Conservation (phyloP, 169 alveolate species). For the Theileria sp. region DNA sequence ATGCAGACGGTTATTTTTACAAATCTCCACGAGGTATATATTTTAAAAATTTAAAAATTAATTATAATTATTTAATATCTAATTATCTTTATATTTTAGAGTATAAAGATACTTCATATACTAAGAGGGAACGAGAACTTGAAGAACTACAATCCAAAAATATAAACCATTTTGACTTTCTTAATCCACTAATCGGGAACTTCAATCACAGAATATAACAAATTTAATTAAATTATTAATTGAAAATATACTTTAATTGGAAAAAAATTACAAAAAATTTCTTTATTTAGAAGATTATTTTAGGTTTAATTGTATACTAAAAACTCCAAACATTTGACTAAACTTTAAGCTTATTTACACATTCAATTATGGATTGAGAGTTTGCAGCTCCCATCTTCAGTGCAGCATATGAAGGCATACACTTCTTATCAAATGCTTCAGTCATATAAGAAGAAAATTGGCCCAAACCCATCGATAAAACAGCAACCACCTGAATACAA, state of each 20-base stretch:
- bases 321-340: neutral
- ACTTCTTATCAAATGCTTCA: constrained; percentile 57
- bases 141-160: neutral
- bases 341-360: constrained; percentile 35
- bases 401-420: constrained; percentile 52
- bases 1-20: constrained; percentile 15
- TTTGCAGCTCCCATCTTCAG: constrained; percentile 66
- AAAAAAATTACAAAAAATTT: neutral
- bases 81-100: neutral
- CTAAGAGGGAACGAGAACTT: constrained; percentile 16
- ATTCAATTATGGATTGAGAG: constrained; percentile 51
- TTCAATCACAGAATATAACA: neutral
- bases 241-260: neutral
- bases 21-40: constrained; percentile 8
- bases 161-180: neutral
- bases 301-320: too few relatives aligned
- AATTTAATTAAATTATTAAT: neutral
- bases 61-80: neutral
- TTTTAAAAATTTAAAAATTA: neutral
- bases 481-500: constrained; percentile 42
- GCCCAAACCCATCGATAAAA: constrained; percentile 65
- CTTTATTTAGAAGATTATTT: neutral
- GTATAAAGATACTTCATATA: neutral
- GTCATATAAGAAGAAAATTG: constrained; percentile 51
- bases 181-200: neutral